These are phyloP conservation scores for Phytophthora boehmeriae DNA, from an alignment of 352 stramenopile genomes.

Conservation along the genomic window DNA sequence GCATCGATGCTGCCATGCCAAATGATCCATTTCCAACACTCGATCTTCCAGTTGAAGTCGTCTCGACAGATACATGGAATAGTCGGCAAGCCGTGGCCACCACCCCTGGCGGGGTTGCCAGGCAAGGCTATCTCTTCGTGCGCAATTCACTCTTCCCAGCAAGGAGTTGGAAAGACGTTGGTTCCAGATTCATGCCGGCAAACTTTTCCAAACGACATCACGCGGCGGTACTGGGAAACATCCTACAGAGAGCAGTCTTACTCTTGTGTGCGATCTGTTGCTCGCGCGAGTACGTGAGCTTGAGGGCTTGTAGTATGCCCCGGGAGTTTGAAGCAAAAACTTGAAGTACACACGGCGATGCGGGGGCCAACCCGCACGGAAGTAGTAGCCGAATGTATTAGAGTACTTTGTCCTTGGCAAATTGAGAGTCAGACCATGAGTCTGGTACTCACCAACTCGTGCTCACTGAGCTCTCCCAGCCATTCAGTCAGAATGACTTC, in stretches of 20 bases:
- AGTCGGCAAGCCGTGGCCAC: constrained; percentile 44
- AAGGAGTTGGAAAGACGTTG: constrained; percentile 83
- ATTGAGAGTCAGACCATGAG: too few relatives aligned
- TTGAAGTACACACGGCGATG: too few relatives aligned
- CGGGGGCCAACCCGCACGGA: too few relatives aligned
- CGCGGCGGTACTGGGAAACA: constrained; percentile 60
- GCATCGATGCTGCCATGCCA: constrained; percentile 22
- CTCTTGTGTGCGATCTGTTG: constrained; percentile 83
- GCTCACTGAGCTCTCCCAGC: too few relatives aligned
- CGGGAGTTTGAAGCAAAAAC: too few relatives aligned
- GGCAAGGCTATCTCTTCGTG: constrained; percentile 89
- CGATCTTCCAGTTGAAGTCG: constrained; percentile 78
- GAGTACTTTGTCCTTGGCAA: too few relatives aligned
- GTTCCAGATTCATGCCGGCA: constrained; percentile 89
- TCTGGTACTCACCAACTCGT: too few relatives aligned
- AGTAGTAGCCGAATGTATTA: too few relatives aligned
- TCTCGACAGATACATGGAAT: constrained; percentile 68
- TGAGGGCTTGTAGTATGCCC: too few relatives aligned
- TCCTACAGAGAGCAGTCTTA: constrained; percentile 56
- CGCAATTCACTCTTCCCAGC: constrained; percentile 84
- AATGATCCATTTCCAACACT: constrained; percentile 44
- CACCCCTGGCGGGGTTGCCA: constrained; percentile 47
- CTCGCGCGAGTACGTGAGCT: constrained; percentile 79
- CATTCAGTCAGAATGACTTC: too few relatives aligned
- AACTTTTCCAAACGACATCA: constrained; percentile 75